These are phyloP conservation scores for Cronartium ribicola DNA, from an alignment of 1,284 basidiomycete species.

Conservation along the genomic window DNA sequence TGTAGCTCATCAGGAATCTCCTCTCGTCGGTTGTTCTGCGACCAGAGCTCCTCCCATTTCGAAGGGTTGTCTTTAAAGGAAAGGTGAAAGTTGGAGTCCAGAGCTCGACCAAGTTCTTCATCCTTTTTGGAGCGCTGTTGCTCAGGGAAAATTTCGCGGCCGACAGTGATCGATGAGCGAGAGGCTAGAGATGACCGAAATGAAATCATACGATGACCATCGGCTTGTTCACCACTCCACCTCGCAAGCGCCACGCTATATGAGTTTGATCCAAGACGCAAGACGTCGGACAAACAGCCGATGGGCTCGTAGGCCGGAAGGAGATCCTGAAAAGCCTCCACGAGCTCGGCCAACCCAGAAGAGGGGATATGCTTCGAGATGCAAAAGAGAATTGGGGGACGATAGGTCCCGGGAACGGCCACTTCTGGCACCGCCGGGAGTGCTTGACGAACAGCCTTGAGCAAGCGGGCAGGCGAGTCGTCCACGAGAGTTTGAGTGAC, in stretches of 20 bases:
- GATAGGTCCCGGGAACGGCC: not conserved
- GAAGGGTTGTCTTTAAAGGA: not conserved
- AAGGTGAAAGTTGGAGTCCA: not conserved
- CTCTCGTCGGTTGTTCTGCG: not conserved
- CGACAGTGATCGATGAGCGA: slow-evolving; percentile 25
- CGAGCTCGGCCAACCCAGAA: not conserved
- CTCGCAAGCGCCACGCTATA: slow-evolving; percentile 23
- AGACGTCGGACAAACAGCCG: slow-evolving; percentile 31
- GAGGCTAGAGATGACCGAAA: slow-evolving; percentile 8
- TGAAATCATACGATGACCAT: not conserved
- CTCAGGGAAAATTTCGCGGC: slow-evolving; percentile 24
- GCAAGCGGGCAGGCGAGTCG: not conserved
- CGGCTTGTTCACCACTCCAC: slow-evolving; percentile 7
- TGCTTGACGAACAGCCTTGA: slow-evolving; percentile 6
- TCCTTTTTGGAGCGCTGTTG: not conserved
- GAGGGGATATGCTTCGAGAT: slow-evolving; percentile 37
- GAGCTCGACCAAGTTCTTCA: slow-evolving; percentile 2
- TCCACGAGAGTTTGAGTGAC: slow-evolving; percentile 18
- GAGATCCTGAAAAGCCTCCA: slow-evolving; percentile 16
- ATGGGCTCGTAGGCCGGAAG: slow-evolving; percentile 11
- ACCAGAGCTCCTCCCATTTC: not conserved
- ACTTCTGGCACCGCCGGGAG: not conserved
- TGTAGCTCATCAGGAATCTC: slow-evolving; percentile 23
- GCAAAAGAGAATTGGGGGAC: slow-evolving; percentile 6
- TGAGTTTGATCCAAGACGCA: not conserved